Percentiles rank a stretch among this genome's conserved stretches.
Conservation (phyloP, 495 filamentous ascomycete genomes). For the Penicillium herquei region DNA sequence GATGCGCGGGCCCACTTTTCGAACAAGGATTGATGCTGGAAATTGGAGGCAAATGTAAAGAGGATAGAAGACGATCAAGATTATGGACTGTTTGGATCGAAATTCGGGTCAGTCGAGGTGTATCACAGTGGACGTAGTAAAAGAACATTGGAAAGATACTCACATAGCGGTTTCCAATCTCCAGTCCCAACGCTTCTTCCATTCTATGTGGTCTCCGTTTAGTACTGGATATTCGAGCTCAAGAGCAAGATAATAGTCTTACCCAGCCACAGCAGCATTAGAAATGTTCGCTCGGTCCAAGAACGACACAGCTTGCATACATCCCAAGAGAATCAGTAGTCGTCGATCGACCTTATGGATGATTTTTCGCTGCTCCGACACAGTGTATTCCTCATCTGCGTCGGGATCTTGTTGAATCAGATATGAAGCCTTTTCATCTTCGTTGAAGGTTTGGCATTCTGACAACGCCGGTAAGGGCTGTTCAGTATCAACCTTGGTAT, state of each 20-base stretch:
- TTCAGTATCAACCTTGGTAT: background rate
- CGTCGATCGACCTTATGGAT: conserved; percentile 6
- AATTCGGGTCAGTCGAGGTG: background rate
- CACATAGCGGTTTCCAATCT: conserved; percentile 4
- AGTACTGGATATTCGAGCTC: too few species aligned
- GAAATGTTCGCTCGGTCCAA: conserved; percentile 5
- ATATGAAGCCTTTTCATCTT: background rate
- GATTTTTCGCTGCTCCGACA: conserved; percentile 1
- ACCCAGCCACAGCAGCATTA: conserved; percentile 4
- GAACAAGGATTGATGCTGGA: conserved; percentile 2
- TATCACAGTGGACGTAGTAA: background rate
- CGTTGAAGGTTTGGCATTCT: background rate
- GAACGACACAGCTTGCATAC: conserved; percentile 2
- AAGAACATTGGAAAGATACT: background rate
- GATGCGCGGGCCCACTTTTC: conserved; percentile 8
- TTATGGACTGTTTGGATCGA: conserved; percentile 2
- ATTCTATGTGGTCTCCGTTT: background rate
- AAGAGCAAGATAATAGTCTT: background rate
- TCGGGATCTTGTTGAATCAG: background rate
- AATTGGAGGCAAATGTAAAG: conserved; percentile 10
- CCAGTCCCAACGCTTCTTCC: background rate
- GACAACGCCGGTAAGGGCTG: background rate
- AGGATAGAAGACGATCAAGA: conserved; percentile 9
- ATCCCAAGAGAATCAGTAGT: background rate
- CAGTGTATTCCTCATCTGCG: background rate